phyloP scores from a whole-genome alignment of 2,329 filamentous ascomycete species.

The Stachybotrys chartarum region DNA sequence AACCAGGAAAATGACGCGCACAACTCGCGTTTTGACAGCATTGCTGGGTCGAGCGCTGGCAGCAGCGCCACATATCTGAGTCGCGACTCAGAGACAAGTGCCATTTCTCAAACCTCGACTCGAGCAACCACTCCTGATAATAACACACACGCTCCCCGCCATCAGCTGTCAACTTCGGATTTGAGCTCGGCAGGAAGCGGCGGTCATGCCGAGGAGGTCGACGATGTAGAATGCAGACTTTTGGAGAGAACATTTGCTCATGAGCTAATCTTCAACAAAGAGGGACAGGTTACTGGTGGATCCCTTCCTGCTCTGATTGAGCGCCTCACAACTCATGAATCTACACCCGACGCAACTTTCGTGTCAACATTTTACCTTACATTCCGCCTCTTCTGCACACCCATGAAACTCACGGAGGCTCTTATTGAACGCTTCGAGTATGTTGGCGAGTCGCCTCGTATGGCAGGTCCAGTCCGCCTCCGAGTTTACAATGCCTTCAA shows the following conservation, averaged over 20 bases:
- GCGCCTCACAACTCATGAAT: constrained; percentile 84
- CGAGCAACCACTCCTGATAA: constrained; percentile 80
- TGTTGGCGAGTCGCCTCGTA: constrained; percentile 66
- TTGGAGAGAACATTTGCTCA: constrained; percentile 88
- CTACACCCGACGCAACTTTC: constrained; percentile 85
- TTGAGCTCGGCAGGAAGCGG: constrained; percentile 60
- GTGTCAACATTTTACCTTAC: constrained; percentile 95
- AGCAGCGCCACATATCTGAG: constrained; percentile 74
- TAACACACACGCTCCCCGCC: constrained; percentile 43
- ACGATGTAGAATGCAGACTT: constrained; percentile 76
- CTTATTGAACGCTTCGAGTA: constrained; percentile 93
- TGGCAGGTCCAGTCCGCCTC: constrained; percentile 75
- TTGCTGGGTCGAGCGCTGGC: constrained; percentile 68
- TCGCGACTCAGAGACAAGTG: constrained; percentile 74
- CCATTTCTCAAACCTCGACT: constrained; percentile 76
- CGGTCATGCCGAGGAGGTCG: constrained; percentile 63
- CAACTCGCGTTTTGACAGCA: constrained; percentile 57
- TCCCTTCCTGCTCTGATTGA: constrained; percentile 89
- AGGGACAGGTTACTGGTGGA: constrained; percentile 89
- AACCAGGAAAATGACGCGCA: constrained; percentile 44
- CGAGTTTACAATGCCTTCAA: constrained; percentile 97
- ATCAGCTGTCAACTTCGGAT: constrained; percentile 59
- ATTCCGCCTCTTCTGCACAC: constrained; percentile 86
- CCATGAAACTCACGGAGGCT: constrained; percentile 67
- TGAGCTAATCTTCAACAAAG: constrained; percentile 88